A percentile compares a stretch with the other conserved stretches of the same genome.
phyloP scores from a whole-genome alignment of 768 basidiomycete species.

The Mycena indigotica region DNA sequence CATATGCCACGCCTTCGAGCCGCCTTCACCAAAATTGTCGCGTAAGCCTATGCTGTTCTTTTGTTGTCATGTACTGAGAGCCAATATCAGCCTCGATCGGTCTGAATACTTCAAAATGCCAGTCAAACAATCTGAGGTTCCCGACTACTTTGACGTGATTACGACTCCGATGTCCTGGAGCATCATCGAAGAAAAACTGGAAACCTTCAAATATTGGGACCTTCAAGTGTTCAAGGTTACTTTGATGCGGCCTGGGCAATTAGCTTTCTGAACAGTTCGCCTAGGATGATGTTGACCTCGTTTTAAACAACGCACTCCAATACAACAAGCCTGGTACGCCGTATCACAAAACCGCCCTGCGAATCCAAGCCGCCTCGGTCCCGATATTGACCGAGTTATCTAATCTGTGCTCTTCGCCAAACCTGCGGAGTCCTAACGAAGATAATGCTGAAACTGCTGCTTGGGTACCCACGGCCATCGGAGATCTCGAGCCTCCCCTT shows the following conservation, averaged over 20 bases:
- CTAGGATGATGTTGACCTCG: constrained; percentile 81
- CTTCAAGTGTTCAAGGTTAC: constrained; percentile 66
- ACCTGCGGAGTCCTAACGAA: constrained; percentile 1
- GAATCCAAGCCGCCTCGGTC: constrained; percentile 49
- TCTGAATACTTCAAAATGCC: constrained; percentile 80
- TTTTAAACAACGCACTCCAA: constrained; percentile 79
- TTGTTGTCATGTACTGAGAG: neutral
- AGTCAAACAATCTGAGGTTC: constrained; percentile 75
- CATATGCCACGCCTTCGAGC: constrained; percentile 60
- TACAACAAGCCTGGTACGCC: constrained; percentile 82
- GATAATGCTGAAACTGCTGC: constrained; percentile 2
- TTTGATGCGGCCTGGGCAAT: neutral
- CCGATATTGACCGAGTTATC: constrained; percentile 49
- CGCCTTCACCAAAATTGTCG: constrained; percentile 70
- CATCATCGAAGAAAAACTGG: constrained; percentile 78
- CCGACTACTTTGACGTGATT: constrained; percentile 90
- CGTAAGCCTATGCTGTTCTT: constrained; percentile 52
- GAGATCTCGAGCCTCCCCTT: constrained; percentile 76
- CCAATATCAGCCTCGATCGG: constrained; percentile 62
- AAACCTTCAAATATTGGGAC: constrained; percentile 81
- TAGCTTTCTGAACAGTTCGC: neutral
- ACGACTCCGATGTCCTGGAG: constrained; percentile 88
- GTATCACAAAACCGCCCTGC: constrained; percentile 68
- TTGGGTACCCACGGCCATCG: constrained; percentile 38
- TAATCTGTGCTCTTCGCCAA: constrained; percentile 24